Conservation (phyloP, 1,139 yeast species). For the Zygosaccharomyces sapae region DNA sequence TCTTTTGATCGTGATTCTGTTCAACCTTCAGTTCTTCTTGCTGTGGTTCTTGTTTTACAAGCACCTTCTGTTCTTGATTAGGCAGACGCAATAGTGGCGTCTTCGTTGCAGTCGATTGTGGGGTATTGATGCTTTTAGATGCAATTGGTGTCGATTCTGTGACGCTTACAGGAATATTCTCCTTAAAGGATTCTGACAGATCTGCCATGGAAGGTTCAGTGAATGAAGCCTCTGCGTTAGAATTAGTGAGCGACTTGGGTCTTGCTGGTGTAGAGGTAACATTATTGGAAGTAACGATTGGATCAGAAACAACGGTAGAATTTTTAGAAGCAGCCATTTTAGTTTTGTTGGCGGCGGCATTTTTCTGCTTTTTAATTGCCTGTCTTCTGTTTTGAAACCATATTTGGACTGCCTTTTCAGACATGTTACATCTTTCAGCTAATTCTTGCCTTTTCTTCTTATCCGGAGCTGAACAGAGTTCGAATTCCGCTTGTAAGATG, state of each 20-base stretch:
- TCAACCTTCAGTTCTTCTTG: background rate
- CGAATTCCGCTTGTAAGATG: conserved; percentile 75
- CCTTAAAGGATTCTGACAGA: conserved; percentile 1
- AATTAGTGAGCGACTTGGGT: background rate
- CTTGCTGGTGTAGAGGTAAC: conserved; percentile 2
- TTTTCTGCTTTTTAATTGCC: conserved; percentile 42
- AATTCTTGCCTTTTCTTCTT: conserved; percentile 69
- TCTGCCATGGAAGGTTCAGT: conserved; percentile 4
- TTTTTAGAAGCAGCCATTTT: background rate
- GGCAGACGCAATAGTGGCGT: conserved; percentile 4
- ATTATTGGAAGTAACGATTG: background rate
- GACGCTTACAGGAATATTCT: background rate
- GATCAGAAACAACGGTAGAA: background rate
- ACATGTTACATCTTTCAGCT: conserved; percentile 77
- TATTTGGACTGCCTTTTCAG: conserved; percentile 95
- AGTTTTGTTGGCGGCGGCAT: conserved; percentile 8
- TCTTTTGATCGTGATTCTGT: conserved; percentile 4
- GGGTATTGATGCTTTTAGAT: conserved; percentile 6
- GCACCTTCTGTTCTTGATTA: conserved; percentile 1
- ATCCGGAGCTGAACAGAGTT: conserved; percentile 74
- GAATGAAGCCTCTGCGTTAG: background rate
- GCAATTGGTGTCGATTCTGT: conserved; percentile 13
- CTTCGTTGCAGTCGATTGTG: conserved; percentile 7
- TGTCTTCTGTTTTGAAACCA: conserved; percentile 98
- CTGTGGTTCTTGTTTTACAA: background rate